Evolutionary conservation across 805 yeast genomes (phyloP).

Genomic region (Candida adriatica): DNA sequence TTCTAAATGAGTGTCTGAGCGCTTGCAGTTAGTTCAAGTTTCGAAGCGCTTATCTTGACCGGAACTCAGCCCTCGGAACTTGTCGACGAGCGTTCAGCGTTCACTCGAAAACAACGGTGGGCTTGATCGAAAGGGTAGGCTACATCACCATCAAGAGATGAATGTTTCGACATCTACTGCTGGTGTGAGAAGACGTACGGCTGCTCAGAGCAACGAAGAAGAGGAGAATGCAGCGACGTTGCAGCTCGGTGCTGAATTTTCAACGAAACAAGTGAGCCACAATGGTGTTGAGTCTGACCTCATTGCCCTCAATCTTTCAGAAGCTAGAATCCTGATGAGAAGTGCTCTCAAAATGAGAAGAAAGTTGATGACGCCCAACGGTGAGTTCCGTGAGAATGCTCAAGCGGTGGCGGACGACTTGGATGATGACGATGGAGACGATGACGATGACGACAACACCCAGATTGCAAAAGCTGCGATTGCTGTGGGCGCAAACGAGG

Average conservation of each 20-base stretch:
- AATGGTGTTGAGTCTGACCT: slow-evolving; percentile 72
- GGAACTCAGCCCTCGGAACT: no score
- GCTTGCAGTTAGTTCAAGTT: no score
- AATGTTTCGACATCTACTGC: slow-evolving; percentile 85
- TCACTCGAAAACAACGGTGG: no score
- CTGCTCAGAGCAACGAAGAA: slow-evolving; percentile 55
- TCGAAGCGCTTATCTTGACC: no score
- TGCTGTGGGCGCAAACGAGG: slow-evolving; percentile 78
- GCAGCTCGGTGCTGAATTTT: slow-evolving; percentile 91
- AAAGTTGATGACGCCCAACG: slow-evolving; percentile 41
- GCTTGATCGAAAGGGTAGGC: no score
- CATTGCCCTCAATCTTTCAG: slow-evolving; percentile 81
- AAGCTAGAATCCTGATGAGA: slow-evolving; percentile 83
- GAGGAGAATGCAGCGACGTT: slow-evolving; percentile 89
- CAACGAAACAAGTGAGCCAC: slow-evolving; percentile 69
- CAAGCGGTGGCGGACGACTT: slow-evolving; percentile 12
- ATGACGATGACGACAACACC: slow-evolving; percentile 26
- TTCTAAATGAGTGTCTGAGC: no score
- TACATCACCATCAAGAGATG: slow-evolving; percentile 37
- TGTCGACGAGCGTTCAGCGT: no score
- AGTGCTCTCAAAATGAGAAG: slow-evolving; percentile 79
- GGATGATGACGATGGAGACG: slow-evolving; percentile 26
- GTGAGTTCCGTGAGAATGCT: slow-evolving; percentile 24
- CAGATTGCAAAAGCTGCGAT: slow-evolving; percentile 35
- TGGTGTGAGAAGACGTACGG: slow-evolving; percentile 73